Conservation (phyloP, 495 filamentous ascomycete species). For the Penicillium maclennaniae region DNA sequence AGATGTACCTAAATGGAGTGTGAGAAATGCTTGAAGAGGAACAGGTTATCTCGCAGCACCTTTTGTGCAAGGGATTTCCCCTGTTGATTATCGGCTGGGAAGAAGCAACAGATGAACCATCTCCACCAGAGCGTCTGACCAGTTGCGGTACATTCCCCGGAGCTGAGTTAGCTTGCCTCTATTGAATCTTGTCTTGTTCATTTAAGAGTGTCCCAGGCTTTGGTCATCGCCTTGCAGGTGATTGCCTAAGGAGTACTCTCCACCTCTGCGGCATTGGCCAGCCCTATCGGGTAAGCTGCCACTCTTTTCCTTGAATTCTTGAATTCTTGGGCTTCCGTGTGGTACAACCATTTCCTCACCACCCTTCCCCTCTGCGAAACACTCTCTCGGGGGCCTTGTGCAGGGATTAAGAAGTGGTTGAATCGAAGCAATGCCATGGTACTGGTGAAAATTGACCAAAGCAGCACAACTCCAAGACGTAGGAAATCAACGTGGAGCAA, state of each 20-base stretch:
- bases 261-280: no score
- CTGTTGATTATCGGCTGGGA: background rate
- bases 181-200: background rate
- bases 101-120: background rate
- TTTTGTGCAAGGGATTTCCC: background rate
- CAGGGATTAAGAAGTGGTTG: background rate
- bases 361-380: no score
- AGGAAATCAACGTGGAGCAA: background rate
- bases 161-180: background rate
- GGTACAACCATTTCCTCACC: background rate
- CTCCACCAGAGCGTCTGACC: background rate
- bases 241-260: background rate
- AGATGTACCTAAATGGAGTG: background rate
- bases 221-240: background rate
- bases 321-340: background rate
- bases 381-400: no score
- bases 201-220: background rate
- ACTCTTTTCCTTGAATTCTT: background rate
- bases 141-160: background rate
- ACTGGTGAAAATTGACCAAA: background rate
- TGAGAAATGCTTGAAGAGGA: no score
- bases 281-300: background rate
- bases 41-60: background rate
- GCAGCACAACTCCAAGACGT: background rate
- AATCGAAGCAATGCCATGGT: background rate